Evolutionary conservation across 768 basidiomycete genomes (phyloP).

Genomic region (Pleurotus djamor): DNA sequence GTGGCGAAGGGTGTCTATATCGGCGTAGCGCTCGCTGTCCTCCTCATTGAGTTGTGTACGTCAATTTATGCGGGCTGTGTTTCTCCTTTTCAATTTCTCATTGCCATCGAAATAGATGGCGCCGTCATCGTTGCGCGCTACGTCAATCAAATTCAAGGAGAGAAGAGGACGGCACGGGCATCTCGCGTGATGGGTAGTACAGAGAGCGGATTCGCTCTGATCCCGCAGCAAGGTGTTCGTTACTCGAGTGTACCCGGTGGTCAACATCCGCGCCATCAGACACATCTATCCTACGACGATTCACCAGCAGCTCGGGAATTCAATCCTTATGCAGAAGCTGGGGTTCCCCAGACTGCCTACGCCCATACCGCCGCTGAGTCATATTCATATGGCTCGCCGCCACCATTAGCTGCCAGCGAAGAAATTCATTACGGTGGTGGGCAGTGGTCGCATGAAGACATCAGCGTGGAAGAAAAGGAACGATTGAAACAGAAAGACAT

Average conservation of each 20-base stretch:
- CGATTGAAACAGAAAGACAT: slow-evolving; percentile 5
- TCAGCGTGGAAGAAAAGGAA: slow-evolving; percentile 29
- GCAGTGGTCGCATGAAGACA: slow-evolving; percentile 30
- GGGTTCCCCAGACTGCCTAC: slow-evolving; percentile 6
- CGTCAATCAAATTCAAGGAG: slow-evolving; percentile 45
- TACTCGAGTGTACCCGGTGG: slow-evolving; percentile 22
- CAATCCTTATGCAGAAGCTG: slow-evolving; percentile 36
- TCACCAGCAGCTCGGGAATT: slow-evolving; percentile 23
- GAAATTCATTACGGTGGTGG: slow-evolving; percentile 34
- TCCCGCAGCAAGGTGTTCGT: slow-evolving; percentile 17
- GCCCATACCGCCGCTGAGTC: slow-evolving; percentile 1
- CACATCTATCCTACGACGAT: slow-evolving; percentile 9
- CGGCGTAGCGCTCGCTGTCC: slow-evolving; percentile 37
- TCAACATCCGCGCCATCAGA: slow-evolving; percentile 4
- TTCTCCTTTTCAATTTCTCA: background rate
- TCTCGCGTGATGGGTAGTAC: slow-evolving; percentile 30
- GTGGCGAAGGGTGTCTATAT: slow-evolving; percentile 45
- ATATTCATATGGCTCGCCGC: slow-evolving; percentile 11
- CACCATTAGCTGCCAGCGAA: slow-evolving; percentile 13
- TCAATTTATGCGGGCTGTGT: slow-evolving; percentile 3
- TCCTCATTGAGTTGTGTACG: slow-evolving; percentile 60
- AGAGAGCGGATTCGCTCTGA: slow-evolving; percentile 30
- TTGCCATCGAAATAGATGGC: slow-evolving; percentile 38
- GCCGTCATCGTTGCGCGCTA: slow-evolving; percentile 52
- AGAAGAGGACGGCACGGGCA: slow-evolving; percentile 42